phyloP scores from a whole-genome alignment of 768 basidiomycete genomes.

The Hypsizygus marmoreus region DNA sequence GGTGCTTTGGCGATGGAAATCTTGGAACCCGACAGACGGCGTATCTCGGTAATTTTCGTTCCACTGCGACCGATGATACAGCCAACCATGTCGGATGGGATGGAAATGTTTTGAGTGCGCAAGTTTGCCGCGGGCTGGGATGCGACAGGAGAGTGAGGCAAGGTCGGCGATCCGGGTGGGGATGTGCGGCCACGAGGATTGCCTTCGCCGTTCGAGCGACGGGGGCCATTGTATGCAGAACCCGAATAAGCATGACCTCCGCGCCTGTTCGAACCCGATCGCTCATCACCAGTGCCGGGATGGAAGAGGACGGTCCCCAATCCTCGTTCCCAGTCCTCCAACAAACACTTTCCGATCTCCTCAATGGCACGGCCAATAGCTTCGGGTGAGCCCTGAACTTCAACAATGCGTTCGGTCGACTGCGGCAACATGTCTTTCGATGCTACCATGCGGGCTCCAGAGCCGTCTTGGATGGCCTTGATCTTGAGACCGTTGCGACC shows the following conservation, averaged over 20 bases:
- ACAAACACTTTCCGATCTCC: conserved; percentile 93
- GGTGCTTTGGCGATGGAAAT: conserved; percentile 99
- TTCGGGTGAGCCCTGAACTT: conserved; percentile 93
- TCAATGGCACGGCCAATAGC: conserved; percentile 91
- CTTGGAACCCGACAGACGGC: conserved; percentile 94
- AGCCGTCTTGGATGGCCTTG: conserved; percentile 96
- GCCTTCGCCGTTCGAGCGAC: conserved; percentile 68
- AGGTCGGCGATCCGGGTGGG: conserved; percentile 46
- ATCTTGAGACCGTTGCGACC: conserved; percentile 96
- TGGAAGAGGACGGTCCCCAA: conserved; percentile 95
- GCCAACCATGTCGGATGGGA: conserved; percentile 99
- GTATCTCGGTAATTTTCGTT: conserved; percentile 98
- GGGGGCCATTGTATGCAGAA: conserved; percentile 45
- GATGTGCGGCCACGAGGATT: conserved; percentile 47
- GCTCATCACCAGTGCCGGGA: conserved; percentile 83
- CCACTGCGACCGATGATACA: conserved; percentile 96
- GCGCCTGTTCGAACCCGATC: conserved; percentile 50
- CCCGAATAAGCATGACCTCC: conserved; percentile 51
- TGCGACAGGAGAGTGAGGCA: conserved; percentile 50
- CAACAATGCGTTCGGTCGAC: conserved; percentile 98
- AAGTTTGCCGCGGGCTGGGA: conserved; percentile 73
- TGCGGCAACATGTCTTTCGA: conserved; percentile 99
- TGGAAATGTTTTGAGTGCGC: conserved; percentile 98
- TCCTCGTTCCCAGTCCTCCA: conserved; percentile 97
- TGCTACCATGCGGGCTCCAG: conserved; percentile 97